A percentile compares a stretch with the other conserved stretches of the same genome.
phyloP scores from a whole-genome alignment of 106 monocot species.

The Alisma plantagoaquatica region DNA sequence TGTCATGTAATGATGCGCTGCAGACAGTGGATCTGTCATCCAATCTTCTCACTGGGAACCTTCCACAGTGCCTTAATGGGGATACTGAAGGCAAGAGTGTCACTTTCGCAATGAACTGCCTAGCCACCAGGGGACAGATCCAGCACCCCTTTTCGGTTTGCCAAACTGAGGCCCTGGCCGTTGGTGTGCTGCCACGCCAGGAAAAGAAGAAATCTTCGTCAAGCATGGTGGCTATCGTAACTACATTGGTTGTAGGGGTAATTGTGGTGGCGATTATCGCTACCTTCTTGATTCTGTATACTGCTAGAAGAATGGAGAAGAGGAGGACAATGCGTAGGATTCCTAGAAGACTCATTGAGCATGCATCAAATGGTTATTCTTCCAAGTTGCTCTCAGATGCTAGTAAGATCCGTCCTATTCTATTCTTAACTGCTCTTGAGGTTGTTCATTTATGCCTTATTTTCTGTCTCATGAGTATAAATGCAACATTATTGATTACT shows the following conservation, averaged over 20 bases:
- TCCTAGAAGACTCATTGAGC: slow-evolving; percentile 58
- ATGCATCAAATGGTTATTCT: slow-evolving; percentile 68
- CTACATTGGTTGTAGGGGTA: slow-evolving; percentile 24
- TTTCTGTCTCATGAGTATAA: too few relatives aligned
- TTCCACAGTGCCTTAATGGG: slow-evolving; percentile 54
- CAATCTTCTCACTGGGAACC: slow-evolving; percentile 68
- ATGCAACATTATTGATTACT: too few relatives aligned
- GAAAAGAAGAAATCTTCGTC: slow-evolving; percentile 15
- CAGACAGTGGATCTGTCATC: slow-evolving; percentile 57
- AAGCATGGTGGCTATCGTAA: slow-evolving; percentile 23
- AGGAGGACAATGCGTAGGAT: slow-evolving; percentile 27
- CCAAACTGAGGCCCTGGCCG: slow-evolving; percentile 80
- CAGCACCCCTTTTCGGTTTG: slow-evolving; percentile 74
- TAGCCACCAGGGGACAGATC: slow-evolving; percentile 21
- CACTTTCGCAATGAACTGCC: slow-evolving; percentile 55
- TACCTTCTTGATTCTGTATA: slow-evolving; percentile 17
- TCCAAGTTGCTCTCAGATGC: slow-evolving; percentile 83
- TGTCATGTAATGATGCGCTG: slow-evolving; percentile 54
- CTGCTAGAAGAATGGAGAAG: slow-evolving; percentile 21
- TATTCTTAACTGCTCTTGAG: background rate
- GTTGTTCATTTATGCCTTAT: background rate
- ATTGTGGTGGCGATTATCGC: slow-evolving; percentile 20
- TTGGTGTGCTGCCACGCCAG: slow-evolving; percentile 45
- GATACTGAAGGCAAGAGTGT: slow-evolving; percentile 19
- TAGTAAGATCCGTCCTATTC: slow-evolving; percentile 46